phyloP scores from a whole-genome alignment of 2,329 filamentous ascomycete species.

The Xylaria sp. region DNA sequence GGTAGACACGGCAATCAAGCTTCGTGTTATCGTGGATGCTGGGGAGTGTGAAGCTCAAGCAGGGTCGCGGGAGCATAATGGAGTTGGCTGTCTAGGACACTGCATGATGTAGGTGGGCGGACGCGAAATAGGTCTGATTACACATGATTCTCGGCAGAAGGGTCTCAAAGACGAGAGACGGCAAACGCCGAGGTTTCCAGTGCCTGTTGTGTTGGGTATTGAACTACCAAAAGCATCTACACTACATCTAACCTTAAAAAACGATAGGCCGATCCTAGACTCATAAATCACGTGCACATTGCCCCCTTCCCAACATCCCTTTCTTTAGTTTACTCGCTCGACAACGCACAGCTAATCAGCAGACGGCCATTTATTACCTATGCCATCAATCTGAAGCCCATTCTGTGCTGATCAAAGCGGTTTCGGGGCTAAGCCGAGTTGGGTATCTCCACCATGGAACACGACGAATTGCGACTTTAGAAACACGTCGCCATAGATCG shows the following conservation, averaged over 20 bases:
- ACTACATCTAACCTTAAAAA: too few relatives aligned
- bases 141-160: too few relatives aligned
- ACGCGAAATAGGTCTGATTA: too few relatives aligned
- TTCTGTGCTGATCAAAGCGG: slow-evolving; percentile 19
- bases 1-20: slow-evolving; percentile 84
- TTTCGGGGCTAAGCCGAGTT: slow-evolving; percentile 55
- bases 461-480: slow-evolving; percentile 72
- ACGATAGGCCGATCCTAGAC: slow-evolving; percentile 7
- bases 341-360: neutral
- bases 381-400: neutral
- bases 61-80: slow-evolving; percentile 61
- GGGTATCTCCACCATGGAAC: slow-evolving; percentile 57
- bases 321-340: neutral
- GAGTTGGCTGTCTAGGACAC: neutral
- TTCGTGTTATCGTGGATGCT: slow-evolving; percentile 78
- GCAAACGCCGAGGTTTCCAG: too few relatives aligned
- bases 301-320: neutral
- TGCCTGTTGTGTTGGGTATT: too few relatives aligned
- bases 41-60: slow-evolving; percentile 76
- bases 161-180: too few relatives aligned
- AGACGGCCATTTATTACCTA: slow-evolving; percentile 7
- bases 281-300: slow-evolving; percentile 3
- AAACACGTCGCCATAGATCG: slow-evolving; percentile 73
- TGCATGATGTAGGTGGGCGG: slow-evolving; percentile 23
- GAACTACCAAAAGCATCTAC: too few relatives aligned